phyloP scores from a whole-genome alignment of 2,329 filamentous ascomycete genomes.

The Aspergillus amoenus region DNA sequence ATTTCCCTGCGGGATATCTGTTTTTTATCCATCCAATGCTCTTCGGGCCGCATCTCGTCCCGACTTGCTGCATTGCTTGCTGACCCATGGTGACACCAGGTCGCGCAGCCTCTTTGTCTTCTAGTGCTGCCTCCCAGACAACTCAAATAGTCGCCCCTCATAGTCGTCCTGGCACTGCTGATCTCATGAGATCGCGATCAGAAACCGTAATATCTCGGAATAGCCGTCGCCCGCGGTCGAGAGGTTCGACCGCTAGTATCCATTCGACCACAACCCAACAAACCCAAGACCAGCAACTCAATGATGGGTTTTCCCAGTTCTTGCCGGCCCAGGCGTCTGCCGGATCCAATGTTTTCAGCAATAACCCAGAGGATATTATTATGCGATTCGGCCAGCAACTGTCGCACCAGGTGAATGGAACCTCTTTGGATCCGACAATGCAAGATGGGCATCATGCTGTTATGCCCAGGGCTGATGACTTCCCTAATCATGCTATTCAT shows the following conservation, averaged over 20 bases:
- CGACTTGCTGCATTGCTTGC: conserved; percentile 13
- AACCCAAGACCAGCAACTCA: conserved; percentile 42
- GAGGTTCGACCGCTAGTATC: conserved; percentile 49
- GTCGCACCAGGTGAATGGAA: conserved; percentile 36
- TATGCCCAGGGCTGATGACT: conserved; percentile 40
- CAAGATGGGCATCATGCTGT: conserved; percentile 37
- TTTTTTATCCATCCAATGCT: conserved; percentile 1
- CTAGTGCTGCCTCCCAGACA: conserved; percentile 38
- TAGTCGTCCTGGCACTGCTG: conserved; percentile 42
- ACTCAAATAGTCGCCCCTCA: conserved; percentile 37
- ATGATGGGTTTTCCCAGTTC: conserved; percentile 41
- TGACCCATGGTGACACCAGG: conserved; percentile 24
- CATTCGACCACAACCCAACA: conserved; percentile 48
- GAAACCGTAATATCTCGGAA: conserved; percentile 41
- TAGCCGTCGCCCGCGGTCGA: conserved; percentile 44
- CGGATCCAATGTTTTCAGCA: conserved; percentile 37
- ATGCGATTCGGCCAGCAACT: conserved; percentile 46
- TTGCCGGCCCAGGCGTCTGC: conserved; percentile 34
- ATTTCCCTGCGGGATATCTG: conserved; percentile 13
- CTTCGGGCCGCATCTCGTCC: background rate
- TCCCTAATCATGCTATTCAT: conserved; percentile 35
- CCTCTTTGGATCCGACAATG: conserved; percentile 38
- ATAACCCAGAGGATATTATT: conserved; percentile 46
- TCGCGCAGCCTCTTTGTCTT: conserved; percentile 38
- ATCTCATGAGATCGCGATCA: conserved; percentile 42